A percentile compares a stretch with the other conserved stretches of the same genome.
These are phyloP conservation scores for Cryomyces antarcticus DNA, from an alignment of 495 filamentous ascomycete genomes.

Conservation along the genomic window DNA sequence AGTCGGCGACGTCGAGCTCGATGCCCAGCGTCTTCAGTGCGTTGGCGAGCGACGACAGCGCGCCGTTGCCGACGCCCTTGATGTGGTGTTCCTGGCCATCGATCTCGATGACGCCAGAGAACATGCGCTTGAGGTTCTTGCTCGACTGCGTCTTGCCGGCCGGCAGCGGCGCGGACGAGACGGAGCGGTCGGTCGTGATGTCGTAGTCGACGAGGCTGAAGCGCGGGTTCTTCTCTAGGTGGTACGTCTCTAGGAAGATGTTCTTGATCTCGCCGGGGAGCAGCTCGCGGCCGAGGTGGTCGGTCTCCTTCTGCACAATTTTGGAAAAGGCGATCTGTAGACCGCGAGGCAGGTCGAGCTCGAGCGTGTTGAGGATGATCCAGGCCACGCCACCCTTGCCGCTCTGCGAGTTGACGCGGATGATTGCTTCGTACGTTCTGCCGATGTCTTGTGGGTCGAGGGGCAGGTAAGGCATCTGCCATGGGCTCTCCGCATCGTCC, in stretches of 20 bases:
- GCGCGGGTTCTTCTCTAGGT: conserved; percentile 56
- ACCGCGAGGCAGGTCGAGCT: conserved; percentile 83
- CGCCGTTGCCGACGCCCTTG: conserved; percentile 67
- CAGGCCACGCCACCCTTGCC: conserved; percentile 92
- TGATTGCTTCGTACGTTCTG: conserved; percentile 89
- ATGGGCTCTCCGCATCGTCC: conserved; percentile 37
- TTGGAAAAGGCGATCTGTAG: conserved; percentile 81
- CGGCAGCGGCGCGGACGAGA: conserved; percentile 47
- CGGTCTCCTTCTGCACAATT: conserved; percentile 63
- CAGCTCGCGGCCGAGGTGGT: conserved; percentile 60
- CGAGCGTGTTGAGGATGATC: conserved; percentile 72
- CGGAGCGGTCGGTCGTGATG: conserved; percentile 67
- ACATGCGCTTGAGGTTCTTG: conserved; percentile 59
- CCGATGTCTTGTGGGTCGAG: conserved; percentile 88
- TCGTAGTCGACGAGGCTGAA: conserved; percentile 85
- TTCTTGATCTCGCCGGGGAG: conserved; percentile 59
- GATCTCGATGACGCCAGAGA: conserved; percentile 72
- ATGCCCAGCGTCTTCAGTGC: conserved; percentile 67
- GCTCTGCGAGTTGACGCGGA: conserved; percentile 90
- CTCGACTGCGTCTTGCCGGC: conserved; percentile 51
- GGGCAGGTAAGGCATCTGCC: conserved; percentile 76
- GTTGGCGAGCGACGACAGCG: conserved; percentile 71
- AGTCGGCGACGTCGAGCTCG: conserved; percentile 79
- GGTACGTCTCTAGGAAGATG: conserved; percentile 77
- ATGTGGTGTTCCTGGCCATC: conserved; percentile 63